Evolutionary conservation across 2,329 filamentous ascomycete species (phyloP), one percentile per base, ranked within the genome.

Genomic region (Apiospora marii): DNA sequence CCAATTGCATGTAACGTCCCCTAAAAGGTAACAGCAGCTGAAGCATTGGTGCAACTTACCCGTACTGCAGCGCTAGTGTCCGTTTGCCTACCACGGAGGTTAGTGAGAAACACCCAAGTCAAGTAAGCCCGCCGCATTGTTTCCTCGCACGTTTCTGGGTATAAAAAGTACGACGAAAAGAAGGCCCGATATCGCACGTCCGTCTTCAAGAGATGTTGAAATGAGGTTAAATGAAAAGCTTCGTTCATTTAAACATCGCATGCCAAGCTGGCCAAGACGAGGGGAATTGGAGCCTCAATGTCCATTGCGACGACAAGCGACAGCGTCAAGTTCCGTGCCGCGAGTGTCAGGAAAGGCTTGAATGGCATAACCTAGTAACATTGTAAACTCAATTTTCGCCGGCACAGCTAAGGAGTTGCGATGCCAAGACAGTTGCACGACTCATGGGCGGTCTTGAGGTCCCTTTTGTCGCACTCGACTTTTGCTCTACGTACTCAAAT

Each of bases 291-390:
- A 37, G 51, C 51, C 51, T 37, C 53, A 37, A 0, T 22, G 30
- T n/a, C 16, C 53, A 37, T 12, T 22, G 3, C 53, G 30, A n/a
- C 53, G 6, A 37, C 58, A n/a, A 12, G 30, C 58, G 34, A 64
- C 58, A 64, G 53, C 53, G 53, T 64, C 34, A n/a, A 64, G 58
- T 64, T 41, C 58, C 58, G 34, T 64, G n/a, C 19, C 58, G 58
- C 13, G 19, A 34, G n/a, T 41, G 34, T 34, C 58, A 64, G 4
- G 1, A 41, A 64, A 61, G 8, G 34, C 58, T 41, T 64, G 58
- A 10, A 64, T 41, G 19, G 5, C 14, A 22, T 64, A 64, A 37
- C 58, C 19, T n/a, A 24, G 34, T 24, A 64, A 64, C 16, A 30
- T 10, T 41, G 4, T 24, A 7, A 41, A 64, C 58, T 14, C 22